Conservation (phyloP, 2,329 filamentous ascomycete species). For the Arthrobotrys megalospora region DNA sequence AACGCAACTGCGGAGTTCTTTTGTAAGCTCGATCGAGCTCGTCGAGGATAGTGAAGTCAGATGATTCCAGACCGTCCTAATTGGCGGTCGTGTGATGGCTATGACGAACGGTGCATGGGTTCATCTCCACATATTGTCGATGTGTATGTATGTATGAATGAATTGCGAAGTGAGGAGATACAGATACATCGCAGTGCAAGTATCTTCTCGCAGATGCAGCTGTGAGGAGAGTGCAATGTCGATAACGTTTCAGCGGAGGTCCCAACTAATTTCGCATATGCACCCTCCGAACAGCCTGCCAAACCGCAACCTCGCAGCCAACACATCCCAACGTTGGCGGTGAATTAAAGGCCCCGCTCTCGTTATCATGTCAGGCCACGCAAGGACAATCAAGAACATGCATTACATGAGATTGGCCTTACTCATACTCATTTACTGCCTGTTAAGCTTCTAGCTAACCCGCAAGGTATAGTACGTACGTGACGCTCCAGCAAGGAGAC, state of each 20-base stretch:
- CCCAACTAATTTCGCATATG: constrained; percentile 51
- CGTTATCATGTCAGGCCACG: constrained; percentile 39
- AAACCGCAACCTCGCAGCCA: constrained; percentile 36
- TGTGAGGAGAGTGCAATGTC: constrained; percentile 14
- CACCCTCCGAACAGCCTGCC: constrained; percentile 20
- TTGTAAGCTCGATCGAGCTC: constrained; percentile 41
- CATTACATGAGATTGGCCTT: constrained; percentile 10
- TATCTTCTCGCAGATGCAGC: constrained; percentile 19
- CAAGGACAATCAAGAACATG: constrained; percentile 11
- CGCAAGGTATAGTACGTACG: neutral
- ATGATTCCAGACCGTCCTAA: constrained; percentile 48
- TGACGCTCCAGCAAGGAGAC: constrained; percentile 14
- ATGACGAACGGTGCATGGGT: constrained; percentile 32
- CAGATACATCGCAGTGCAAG: constrained; percentile 4
- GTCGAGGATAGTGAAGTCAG: constrained; percentile 47
- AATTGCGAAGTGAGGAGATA: constrained; percentile 26
- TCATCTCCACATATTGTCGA: constrained; percentile 42
- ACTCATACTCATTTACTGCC: constrained; percentile 5
- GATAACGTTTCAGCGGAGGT: constrained; percentile 50
- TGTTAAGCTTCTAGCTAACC: neutral
- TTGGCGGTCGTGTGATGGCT: constrained; percentile 48
- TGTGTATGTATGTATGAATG: constrained; percentile 1
- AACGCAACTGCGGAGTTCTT: constrained; percentile 30
- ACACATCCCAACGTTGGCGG: constrained; percentile 35
- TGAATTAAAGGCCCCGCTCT: neutral